Evolutionary conservation across 345 rosid genomes (phyloP).

Genomic region (Populus simonii): DNA sequence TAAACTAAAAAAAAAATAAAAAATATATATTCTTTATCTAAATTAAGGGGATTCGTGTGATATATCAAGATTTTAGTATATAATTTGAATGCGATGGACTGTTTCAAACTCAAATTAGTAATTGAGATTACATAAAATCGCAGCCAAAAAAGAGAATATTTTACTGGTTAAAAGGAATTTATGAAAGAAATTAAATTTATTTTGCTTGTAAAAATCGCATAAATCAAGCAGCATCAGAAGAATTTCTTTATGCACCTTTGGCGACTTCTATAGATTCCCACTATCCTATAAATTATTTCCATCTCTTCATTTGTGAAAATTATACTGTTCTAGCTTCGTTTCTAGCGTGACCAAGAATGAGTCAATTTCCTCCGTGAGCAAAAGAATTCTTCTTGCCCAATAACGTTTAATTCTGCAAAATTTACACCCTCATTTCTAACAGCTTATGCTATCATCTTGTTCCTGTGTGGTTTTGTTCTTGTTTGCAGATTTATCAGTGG

Average conservation of each 20-base stretch:
- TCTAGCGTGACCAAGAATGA: not conserved
- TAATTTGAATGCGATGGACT: no score
- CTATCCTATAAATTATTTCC: not conserved
- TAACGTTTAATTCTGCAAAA: not conserved
- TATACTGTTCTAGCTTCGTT: not conserved
- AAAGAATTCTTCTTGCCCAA: not conserved
- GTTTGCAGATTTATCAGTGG: slow-evolving; percentile 38
- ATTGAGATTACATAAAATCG: no score
- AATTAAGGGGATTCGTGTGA: no score
- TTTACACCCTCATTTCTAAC: not conserved
- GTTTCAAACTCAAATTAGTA: no score
- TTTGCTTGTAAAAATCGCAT: not conserved
- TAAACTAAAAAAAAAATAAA: no score
- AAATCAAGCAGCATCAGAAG: not conserved
- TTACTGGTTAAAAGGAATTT: no score
- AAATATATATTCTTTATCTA: no score
- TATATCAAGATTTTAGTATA: no score
- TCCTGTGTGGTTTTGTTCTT: not conserved
- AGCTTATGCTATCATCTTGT: not conserved
- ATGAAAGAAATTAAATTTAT: no score
- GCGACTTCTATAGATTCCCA: not conserved
- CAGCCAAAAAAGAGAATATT: no score
- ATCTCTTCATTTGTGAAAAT: not conserved
- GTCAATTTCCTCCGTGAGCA: not conserved
- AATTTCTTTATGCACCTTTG: not conserved